phyloP scores from a whole-genome alignment of 2,329 filamentous ascomycete genomes.

The Hymenoscyphus albidus region DNA sequence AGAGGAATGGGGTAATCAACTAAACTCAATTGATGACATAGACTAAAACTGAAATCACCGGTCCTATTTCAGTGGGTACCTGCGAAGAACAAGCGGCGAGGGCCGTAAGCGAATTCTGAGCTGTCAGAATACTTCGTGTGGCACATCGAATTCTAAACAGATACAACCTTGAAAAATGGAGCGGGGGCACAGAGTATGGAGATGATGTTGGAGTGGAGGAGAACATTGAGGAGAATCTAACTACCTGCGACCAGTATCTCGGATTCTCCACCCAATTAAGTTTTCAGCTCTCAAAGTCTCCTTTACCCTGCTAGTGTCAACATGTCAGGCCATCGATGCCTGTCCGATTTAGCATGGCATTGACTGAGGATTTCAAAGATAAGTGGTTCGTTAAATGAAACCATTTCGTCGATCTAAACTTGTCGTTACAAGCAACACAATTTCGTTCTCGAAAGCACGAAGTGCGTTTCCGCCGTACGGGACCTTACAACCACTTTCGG shows the following conservation, averaged over 20 bases:
- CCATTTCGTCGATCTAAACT: background rate
- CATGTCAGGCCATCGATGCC: constrained; percentile 1
- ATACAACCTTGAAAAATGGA: background rate
- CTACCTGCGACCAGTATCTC: background rate
- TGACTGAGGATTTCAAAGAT: background rate
- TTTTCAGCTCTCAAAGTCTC: background rate
- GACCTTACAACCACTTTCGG: constrained; percentile 2
- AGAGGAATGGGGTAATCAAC: background rate
- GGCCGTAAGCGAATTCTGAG: background rate
- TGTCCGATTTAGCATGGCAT: background rate
- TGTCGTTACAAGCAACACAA: background rate
- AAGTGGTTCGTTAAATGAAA: background rate
- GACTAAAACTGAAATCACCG: background rate
- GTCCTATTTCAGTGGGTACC: background rate
- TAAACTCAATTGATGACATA: background rate
- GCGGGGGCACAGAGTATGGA: background rate
- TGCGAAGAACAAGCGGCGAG: background rate
- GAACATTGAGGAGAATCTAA: background rate
- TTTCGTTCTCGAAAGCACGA: constrained; percentile 1
- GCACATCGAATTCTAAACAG: background rate
- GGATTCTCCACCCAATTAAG: background rate
- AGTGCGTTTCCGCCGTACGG: background rate
- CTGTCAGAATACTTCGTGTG: background rate
- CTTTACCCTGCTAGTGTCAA: background rate
- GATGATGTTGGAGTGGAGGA: background rate